These are phyloP conservation scores for Aspergillus sojae DNA, from an alignment of 2,329 filamentous ascomycete genomes.

Conservation along the genomic window DNA sequence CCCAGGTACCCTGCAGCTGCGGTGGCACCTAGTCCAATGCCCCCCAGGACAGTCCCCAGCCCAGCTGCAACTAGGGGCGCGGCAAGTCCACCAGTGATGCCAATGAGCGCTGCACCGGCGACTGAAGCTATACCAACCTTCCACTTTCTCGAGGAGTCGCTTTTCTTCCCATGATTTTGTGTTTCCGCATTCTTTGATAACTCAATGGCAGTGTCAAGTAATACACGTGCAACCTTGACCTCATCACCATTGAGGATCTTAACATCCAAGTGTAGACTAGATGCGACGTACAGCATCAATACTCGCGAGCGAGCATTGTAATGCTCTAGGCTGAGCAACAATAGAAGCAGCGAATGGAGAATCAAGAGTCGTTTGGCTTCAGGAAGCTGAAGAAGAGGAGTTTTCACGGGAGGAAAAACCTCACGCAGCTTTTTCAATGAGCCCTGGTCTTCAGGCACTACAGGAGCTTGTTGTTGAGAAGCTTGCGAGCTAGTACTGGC, in stretches of 20 bases:
- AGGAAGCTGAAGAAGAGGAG: constrained; percentile 51
- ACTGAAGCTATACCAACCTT: constrained; percentile 87
- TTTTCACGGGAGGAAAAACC: constrained; percentile 63
- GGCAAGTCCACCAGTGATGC: constrained; percentile 76
- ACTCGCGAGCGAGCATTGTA: constrained; percentile 75
- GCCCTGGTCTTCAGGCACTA: constrained; percentile 27
- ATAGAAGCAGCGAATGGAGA: constrained; percentile 70
- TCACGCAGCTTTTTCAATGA: constrained; percentile 32
- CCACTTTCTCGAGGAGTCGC: constrained; percentile 67
- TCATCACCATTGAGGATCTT: constrained; percentile 71
- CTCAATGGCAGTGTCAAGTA: constrained; percentile 74
- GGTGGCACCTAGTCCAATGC: constrained; percentile 72
- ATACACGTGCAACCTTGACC: constrained; percentile 70
- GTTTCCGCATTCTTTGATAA: constrained; percentile 78
- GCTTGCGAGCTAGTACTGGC: constrained; percentile 27
- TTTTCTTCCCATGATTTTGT: constrained; percentile 70
- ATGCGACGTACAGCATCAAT: constrained; percentile 69
- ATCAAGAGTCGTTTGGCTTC: constrained; percentile 61
- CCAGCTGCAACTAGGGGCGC: constrained; percentile 76
- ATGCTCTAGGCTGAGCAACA: constrained; percentile 74
- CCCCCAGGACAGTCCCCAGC: constrained; percentile 76
- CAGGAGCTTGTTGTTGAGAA: constrained; percentile 24
- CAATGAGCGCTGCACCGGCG: constrained; percentile 84
- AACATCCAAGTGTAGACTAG: constrained; percentile 69
- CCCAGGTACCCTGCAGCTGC: constrained; percentile 79